phyloP scores from a whole-genome alignment of 805 yeast genomes.

The Candida piceae region DNA sequence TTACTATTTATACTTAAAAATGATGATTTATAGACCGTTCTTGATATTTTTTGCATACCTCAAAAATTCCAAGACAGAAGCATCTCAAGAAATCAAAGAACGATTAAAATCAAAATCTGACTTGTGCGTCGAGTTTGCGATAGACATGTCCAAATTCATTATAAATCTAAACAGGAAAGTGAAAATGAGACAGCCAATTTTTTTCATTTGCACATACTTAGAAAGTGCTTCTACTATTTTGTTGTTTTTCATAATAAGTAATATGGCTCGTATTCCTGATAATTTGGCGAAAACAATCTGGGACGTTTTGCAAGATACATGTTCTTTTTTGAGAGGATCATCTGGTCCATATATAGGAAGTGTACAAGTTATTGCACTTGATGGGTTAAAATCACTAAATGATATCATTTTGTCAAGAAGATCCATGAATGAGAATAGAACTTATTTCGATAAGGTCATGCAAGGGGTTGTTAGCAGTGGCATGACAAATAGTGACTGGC shows the following conservation, averaged over 20 bases:
- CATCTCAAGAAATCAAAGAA: slow-evolving; percentile 8
- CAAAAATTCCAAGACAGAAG: slow-evolving; percentile 8
- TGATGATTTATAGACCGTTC: slow-evolving; percentile 22
- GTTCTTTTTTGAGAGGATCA: slow-evolving; percentile 16
- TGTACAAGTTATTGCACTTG: slow-evolving; percentile 17
- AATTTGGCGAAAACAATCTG: slow-evolving; percentile 14
- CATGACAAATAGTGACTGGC: not conserved
- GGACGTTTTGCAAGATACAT: slow-evolving; percentile 19
- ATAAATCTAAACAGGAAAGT: slow-evolving; percentile 16
- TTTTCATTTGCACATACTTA: slow-evolving; percentile 20
- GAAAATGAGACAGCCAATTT: slow-evolving; percentile 18
- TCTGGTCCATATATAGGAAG: slow-evolving; percentile 19
- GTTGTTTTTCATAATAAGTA: slow-evolving; percentile 16
- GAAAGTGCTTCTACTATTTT: slow-evolving; percentile 20
- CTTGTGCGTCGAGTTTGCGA: slow-evolving; percentile 15
- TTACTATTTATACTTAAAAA: slow-evolving; percentile 21
- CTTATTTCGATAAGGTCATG: slow-evolving; percentile 12
- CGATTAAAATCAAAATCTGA: slow-evolving; percentile 13
- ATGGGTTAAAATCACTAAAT: slow-evolving; percentile 17
- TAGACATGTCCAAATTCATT: slow-evolving; percentile 16
- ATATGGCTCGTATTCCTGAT: slow-evolving; percentile 11
- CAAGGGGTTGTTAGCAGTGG: slow-evolving; percentile 1
- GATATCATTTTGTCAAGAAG: slow-evolving; percentile 5
- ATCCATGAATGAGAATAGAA: not conserved
- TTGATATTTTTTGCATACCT: slow-evolving; percentile 21